phyloP scores from a whole-genome alignment of 352 stramenopile species.

The Phytophthora hybrid region DNA sequence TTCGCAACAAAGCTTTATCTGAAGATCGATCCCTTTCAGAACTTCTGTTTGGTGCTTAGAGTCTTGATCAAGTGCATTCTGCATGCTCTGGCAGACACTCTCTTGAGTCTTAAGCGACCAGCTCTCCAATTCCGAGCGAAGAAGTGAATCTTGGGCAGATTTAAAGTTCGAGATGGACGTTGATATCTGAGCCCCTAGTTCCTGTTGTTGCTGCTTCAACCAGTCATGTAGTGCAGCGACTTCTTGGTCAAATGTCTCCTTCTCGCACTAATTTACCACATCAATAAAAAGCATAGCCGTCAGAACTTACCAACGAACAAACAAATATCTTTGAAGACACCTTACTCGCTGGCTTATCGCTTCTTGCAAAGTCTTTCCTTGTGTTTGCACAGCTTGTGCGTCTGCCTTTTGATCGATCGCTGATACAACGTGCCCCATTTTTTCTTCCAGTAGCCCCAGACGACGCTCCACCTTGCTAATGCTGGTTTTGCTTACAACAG shows the following conservation, averaged over 20 bases:
- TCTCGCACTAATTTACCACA: constrained; percentile 52
- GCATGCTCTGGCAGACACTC: not conserved
- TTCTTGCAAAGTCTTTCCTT: constrained; percentile 47
- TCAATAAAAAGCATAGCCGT: not conserved
- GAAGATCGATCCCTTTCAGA: constrained; percentile 9
- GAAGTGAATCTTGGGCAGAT: constrained; percentile 21
- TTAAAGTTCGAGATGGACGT: constrained; percentile 19
- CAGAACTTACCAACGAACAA: not conserved
- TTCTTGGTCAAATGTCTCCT: constrained; percentile 58
- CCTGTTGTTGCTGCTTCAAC: constrained; percentile 38
- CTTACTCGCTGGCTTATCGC: constrained; percentile 57
- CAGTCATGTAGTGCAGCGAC: constrained; percentile 43
- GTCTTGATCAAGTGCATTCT: constrained; percentile 14
- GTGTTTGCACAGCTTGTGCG: constrained; percentile 32
- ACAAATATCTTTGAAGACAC: not conserved
- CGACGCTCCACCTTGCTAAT: constrained; percentile 44
- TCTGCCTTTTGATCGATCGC: constrained; percentile 64
- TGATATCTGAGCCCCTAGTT: constrained; percentile 28
- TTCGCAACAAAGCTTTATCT: constrained; percentile 28
- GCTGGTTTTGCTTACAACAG: constrained; percentile 2
- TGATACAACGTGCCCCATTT: constrained; percentile 55
- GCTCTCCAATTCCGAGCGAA: constrained; percentile 28
- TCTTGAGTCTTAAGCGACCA: constrained; percentile 32
- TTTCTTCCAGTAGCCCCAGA: constrained; percentile 62
- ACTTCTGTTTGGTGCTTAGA: constrained; percentile 20